Percentiles rank a stretch among this genome's conserved stretches.
Evolutionary conservation across 441 rosid species (phyloP).

Genomic region (Populus hybrid): DNA sequence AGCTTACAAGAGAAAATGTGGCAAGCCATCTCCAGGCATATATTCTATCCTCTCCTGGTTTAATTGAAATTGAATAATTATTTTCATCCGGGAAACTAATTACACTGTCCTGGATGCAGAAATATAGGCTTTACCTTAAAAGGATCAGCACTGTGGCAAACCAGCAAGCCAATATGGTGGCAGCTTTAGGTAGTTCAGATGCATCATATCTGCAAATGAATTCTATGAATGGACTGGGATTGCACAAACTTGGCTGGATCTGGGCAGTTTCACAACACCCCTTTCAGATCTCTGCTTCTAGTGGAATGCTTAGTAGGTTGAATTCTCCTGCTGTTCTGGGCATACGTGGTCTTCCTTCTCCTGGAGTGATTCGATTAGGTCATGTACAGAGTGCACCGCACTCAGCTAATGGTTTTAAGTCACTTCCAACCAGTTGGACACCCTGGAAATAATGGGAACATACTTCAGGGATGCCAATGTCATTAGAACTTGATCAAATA

Average conservation of each 20-base stretch:
- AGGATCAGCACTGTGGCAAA: slow-evolving; percentile 64
- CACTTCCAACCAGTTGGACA: slow-evolving; percentile 42
- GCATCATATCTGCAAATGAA: slow-evolving; percentile 51
- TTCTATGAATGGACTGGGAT: slow-evolving; percentile 51
- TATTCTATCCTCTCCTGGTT: slow-evolving; percentile 11
- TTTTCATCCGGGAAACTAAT: slow-evolving; percentile 23
- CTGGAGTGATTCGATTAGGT: slow-evolving; percentile 43
- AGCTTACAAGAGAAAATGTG: slow-evolving; percentile 93
- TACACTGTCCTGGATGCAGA: slow-evolving; percentile 42
- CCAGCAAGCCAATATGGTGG: slow-evolving; percentile 69
- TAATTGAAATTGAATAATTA: slow-evolving; percentile 5
- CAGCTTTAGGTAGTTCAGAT: slow-evolving; percentile 55
- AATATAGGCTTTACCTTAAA: slow-evolving; percentile 80
- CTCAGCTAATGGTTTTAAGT: slow-evolving; percentile 23
- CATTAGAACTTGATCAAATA: slow-evolving; percentile 53
- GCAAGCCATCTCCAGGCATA: slow-evolving; percentile 94
- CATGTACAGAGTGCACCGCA: slow-evolving; percentile 31
- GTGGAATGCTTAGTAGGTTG: slow-evolving; percentile 59
- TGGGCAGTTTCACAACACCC: slow-evolving; percentile 42
- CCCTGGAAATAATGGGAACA: slow-evolving; percentile 36
- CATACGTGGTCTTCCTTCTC: slow-evolving; percentile 54
- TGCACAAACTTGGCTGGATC: slow-evolving; percentile 44
- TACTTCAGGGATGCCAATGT: slow-evolving; percentile 62
- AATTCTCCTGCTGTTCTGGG: slow-evolving; percentile 63
- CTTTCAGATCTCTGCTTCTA: slow-evolving; percentile 51